Conservation (phyloP, 495 filamentous ascomycete species). For the Tuber calosporum region DNA sequence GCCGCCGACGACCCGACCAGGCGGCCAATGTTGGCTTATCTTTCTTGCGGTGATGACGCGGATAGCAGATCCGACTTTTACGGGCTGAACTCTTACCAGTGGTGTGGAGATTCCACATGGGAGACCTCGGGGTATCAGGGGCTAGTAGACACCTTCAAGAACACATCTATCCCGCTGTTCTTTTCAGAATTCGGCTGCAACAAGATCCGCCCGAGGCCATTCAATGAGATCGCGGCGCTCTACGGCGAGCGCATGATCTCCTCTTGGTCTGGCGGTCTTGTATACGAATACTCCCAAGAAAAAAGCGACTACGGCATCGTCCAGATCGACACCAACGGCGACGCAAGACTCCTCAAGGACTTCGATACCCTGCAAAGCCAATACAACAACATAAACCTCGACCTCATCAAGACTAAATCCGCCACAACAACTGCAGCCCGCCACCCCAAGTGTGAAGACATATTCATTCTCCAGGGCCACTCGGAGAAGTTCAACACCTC, state of each 20-base stretch:
- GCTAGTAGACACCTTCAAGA: slow-evolving; percentile 62
- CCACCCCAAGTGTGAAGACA: slow-evolving; percentile 21
- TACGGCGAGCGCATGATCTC: slow-evolving; percentile 74
- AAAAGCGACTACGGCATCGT: slow-evolving; percentile 70
- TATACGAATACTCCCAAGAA: slow-evolving; percentile 90
- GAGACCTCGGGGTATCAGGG: slow-evolving; percentile 62
- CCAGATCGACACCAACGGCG: slow-evolving; percentile 54
- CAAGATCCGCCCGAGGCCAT: slow-evolving; percentile 63
- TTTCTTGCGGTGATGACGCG: slow-evolving; percentile 65
- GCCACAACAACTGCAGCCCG: not conserved
- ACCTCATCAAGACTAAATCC: slow-evolving; percentile 26
- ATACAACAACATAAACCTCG: slow-evolving; percentile 32
- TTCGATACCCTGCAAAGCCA: slow-evolving; percentile 61
- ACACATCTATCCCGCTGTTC: slow-evolving; percentile 76
- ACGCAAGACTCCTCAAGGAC: slow-evolving; percentile 59
- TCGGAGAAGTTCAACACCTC: slow-evolving; percentile 47
- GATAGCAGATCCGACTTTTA: slow-evolving; percentile 78
- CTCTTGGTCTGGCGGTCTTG: slow-evolving; percentile 75
- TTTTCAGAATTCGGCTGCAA: slow-evolving; percentile 97
- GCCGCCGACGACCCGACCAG: slow-evolving; percentile 87
- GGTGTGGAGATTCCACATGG: slow-evolving; percentile 77
- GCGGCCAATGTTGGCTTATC: slow-evolving; percentile 71
- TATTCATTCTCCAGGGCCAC: slow-evolving; percentile 23
- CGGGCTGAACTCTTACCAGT: slow-evolving; percentile 90
- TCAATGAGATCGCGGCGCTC: slow-evolving; percentile 72